Percentiles rank a stretch among this genome's conserved stretches.
phyloP scores from a whole-genome alignment of 2,329 filamentous ascomycete genomes.

The Penicillium thymicola region DNA sequence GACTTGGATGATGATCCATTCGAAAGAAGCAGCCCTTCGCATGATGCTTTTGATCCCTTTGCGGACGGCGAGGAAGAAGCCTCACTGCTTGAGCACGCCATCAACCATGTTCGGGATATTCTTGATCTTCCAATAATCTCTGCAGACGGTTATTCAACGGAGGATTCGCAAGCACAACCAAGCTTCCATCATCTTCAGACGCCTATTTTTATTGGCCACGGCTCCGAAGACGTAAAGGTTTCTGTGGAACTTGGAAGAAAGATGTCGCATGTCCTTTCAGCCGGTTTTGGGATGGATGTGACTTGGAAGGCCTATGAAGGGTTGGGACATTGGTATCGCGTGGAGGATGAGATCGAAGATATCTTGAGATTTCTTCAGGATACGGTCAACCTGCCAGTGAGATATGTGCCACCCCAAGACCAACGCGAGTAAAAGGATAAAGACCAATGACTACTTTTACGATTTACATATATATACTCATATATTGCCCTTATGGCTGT shows the following conservation, averaged over 20 bases:
- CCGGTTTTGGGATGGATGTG: constrained; percentile 16
- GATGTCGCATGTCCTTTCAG: constrained; percentile 16
- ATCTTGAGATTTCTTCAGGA: constrained; percentile 10
- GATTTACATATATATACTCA: not conserved
- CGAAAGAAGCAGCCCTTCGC: not conserved
- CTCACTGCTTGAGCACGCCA: constrained; percentile 22
- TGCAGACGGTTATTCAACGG: not conserved
- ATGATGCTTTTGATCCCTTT: constrained; percentile 25
- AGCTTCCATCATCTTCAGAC: constrained; percentile 4
- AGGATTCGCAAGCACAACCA: not conserved
- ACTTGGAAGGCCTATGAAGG: constrained; percentile 15
- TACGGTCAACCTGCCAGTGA: not conserved
- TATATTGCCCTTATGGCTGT: not conserved
- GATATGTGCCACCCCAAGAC: not conserved
- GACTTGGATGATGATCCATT: not conserved
- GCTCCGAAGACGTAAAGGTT: constrained; percentile 14
- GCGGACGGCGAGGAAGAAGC: constrained; percentile 11
- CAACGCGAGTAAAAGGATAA: not conserved
- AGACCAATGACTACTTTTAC: not conserved
- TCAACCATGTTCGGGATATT: constrained; percentile 35
- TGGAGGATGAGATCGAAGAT: constrained; percentile 14
- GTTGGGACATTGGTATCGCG: constrained; percentile 12
- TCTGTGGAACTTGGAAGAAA: constrained; percentile 10
- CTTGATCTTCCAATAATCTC: constrained; percentile 20
- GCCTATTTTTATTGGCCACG: constrained; percentile 20